These are phyloP conservation scores for Begonia masoniana DNA, from an alignment of 306 rosid genomes.

Conservation along the genomic window DNA sequence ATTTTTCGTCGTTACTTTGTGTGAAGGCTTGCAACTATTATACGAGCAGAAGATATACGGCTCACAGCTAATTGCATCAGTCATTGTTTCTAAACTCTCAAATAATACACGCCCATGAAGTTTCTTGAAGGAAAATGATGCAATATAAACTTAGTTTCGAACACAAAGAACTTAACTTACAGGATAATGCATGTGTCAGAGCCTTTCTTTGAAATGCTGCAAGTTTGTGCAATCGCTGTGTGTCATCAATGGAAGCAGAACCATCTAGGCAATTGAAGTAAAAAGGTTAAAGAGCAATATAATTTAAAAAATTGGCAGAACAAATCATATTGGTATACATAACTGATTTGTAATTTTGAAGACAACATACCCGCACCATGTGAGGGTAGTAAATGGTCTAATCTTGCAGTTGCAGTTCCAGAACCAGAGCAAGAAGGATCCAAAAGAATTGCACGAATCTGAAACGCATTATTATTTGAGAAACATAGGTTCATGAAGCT, in stretches of 20 bases:
- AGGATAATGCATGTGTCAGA: slow-evolving; percentile 63
- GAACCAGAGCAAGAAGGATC: slow-evolving; percentile 96
- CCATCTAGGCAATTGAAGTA: slow-evolving; percentile 18
- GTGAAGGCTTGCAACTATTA: no score
- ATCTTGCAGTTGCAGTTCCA: slow-evolving; percentile 70
- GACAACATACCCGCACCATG: slow-evolving; percentile 38
- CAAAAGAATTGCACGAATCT: slow-evolving; percentile 74
- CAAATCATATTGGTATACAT: neutral
- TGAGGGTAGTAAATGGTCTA: slow-evolving; percentile 86
- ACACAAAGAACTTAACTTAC: slow-evolving; percentile 23
- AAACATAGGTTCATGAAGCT: neutral
- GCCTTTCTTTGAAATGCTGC: slow-evolving; percentile 79
- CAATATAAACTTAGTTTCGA: no score
- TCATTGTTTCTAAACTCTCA: no score
- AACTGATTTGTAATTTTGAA: neutral
- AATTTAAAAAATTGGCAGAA: neutral
- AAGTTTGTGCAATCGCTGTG: slow-evolving; percentile 70
- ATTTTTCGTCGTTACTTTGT: no score
- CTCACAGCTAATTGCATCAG: no score
- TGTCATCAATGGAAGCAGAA: slow-evolving; percentile 15
- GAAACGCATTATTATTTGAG: neutral
- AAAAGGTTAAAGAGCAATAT: neutral
- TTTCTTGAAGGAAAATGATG: no score
- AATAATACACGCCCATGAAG: no score
- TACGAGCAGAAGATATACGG: no score